Evolutionary conservation across 441 rosid species (phyloP).

Genomic region (Populus tomentosa): DNA sequence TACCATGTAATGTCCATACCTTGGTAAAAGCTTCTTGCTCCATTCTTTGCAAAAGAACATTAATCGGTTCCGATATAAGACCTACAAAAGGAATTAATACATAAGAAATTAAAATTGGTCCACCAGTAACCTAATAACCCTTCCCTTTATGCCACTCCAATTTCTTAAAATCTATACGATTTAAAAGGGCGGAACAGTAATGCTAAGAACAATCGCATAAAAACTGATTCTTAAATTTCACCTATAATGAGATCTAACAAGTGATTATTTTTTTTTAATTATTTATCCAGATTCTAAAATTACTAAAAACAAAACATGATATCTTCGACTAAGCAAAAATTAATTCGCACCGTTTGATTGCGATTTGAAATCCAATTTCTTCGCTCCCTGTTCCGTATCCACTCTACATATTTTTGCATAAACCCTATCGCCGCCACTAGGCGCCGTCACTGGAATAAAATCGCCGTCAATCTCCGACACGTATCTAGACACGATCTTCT

Average conservation of each 20-base stretch:
- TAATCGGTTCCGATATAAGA: conserved; percentile 63
- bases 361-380: conserved; percentile 40
- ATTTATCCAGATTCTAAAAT: neutral
- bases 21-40: conserved; percentile 80
- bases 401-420: conserved; percentile 66
- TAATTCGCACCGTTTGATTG: conserved; percentile 43
- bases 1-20: conserved; percentile 33
- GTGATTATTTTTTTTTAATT: neutral
- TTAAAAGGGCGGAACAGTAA: no score
- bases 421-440: conserved; percentile 80
- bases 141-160: no score
- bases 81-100: conserved; percentile 37
- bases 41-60: conserved; percentile 57
- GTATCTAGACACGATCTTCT: conserved; percentile 57
- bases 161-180: no score
- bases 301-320: neutral
- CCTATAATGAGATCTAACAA: neutral
- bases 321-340: neutral
- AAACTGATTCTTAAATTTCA: neutral
- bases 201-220: no score
- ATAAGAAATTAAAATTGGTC: neutral
- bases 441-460: conserved; percentile 79
- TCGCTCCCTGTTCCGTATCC: conserved; percentile 34
- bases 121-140: no score
- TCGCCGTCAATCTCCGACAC: conserved; percentile 81